Evolutionary conservation across 139 green algal genomes (phyloP), one percentile per base, ranked within the genome.

Genomic region (Desmodesmus armatus): DNA sequence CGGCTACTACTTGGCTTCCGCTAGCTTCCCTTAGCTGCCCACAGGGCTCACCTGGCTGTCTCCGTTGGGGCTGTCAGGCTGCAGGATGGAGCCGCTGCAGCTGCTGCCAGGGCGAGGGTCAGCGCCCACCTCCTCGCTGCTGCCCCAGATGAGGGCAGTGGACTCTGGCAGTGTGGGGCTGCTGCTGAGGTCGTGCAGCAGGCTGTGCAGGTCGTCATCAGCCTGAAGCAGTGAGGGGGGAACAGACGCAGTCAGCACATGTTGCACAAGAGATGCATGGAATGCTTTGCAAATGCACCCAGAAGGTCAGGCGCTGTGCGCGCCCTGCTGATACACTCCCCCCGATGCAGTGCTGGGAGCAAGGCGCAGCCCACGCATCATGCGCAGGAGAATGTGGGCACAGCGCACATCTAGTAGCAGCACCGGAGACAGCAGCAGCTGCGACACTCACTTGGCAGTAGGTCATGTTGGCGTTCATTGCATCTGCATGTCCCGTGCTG

Each of bases 111-210:
- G 44, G 13, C 9, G 41, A 25, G 19, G 11, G 37, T 33, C 29
- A 3, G 19, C 35, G 3, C 17, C 33, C 13, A 58, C 31, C 37
- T 83, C 76, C 35, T 83, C 55, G n/a, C 23, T 39, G 27, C 58
- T 84, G 78, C 60, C 65, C 78, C 78, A 84, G 78, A 84, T 75
- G 58, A 75, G 60, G 39, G 60, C 78, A 21, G 78, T 74, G 41
- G 44, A 25, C 40, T 84, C 37, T 35, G 67, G 25, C 60, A 84
- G 37, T 3, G 33, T 29, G 40, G 60, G 19, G n/a, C 78, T 60
- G 23, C 47, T 47, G 40, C 60, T 73, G 13, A 84, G 60, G 60
- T 74, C 78, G 15, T 73, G 60, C 60, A 84, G 60, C 60, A 84
- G 60, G 60, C 62, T 37, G 33, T 69, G 51, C 15, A 71, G 33